phyloP scores from a whole-genome alignment of 306 rosid species.

The Castanea mollissima region DNA sequence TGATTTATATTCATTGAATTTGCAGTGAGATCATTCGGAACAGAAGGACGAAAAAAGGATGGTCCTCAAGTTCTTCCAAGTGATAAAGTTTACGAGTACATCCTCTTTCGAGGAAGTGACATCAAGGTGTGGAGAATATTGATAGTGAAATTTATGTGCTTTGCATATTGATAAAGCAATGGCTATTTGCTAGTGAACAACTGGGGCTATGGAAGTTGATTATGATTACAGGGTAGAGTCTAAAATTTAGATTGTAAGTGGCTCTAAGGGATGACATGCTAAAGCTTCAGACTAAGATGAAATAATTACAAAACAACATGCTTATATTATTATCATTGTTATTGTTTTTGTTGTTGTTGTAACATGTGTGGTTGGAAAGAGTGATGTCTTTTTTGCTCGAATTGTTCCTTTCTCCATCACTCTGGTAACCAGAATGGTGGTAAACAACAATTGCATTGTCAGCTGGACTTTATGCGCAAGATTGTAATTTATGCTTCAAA shows the following conservation, averaged over 20 bases:
- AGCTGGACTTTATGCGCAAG: background rate
- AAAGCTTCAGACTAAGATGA: background rate
- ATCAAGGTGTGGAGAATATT: background rate
- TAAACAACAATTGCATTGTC: background rate
- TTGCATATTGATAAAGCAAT: background rate
- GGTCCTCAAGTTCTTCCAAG: conserved; percentile 5
- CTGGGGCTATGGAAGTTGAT: background rate
- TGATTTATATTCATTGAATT: background rate
- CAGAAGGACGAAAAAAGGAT: conserved; percentile 6
- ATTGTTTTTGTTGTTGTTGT: too few species aligned
- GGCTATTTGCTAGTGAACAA: background rate
- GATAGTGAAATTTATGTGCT: background rate
- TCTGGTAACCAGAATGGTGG: background rate
- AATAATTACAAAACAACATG: too few species aligned
- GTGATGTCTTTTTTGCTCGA: too few species aligned
- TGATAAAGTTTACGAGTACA: conserved; percentile 1
- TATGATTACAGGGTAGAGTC: background rate
- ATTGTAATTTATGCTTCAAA: background rate
- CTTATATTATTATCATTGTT: too few species aligned
- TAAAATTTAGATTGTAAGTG: background rate
- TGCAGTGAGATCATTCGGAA: conserved; percentile 13
- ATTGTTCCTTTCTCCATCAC: too few species aligned
- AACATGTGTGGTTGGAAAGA: too few species aligned
- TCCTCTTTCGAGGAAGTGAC: conserved; percentile 12
- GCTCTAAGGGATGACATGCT: background rate